phyloP scores from a whole-genome alignment of 2,329 filamentous ascomycete genomes.

The Fusarium paranaense region DNA sequence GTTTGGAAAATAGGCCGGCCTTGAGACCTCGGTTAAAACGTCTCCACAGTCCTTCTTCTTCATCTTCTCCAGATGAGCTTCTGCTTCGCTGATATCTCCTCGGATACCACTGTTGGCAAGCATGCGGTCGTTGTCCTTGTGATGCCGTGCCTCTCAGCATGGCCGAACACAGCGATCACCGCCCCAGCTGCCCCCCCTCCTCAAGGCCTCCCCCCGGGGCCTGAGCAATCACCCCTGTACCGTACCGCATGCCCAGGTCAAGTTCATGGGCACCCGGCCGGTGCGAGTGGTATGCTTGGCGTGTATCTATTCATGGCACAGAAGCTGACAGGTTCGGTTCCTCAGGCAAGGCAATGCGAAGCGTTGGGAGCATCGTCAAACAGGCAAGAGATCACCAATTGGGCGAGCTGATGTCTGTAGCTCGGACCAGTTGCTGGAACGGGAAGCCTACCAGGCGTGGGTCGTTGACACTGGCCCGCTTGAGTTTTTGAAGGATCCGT shows the following conservation, averaged over 20 bases:
- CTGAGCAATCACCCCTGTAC: neutral
- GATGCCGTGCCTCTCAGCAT: neutral
- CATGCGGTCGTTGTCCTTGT: neutral
- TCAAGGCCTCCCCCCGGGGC: neutral
- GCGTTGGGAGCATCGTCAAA: neutral
- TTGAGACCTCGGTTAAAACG: neutral
- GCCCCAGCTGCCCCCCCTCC: neutral
- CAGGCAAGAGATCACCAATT: neutral
- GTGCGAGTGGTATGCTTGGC: neutral
- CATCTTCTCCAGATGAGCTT: neutral
- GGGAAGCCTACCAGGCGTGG: neutral
- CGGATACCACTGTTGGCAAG: neutral
- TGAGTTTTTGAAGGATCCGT: neutral
- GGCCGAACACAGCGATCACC: neutral
- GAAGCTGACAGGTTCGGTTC: neutral
- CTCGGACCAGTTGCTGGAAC: neutral
- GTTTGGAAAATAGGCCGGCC: neutral
- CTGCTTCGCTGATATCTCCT: neutral
- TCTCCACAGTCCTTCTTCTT: neutral
- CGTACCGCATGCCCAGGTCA: neutral
- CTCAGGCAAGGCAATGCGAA: neutral
- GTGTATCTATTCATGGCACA: conserved; percentile 3
- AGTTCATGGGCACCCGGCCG: neutral
- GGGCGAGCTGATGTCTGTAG: neutral
- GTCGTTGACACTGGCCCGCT: neutral